Percentiles rank a stretch among this genome's conserved stretches.
phyloP scores from a whole-genome alignment of 202 grass and related monocot species.

The Panicum virgatum region DNA sequence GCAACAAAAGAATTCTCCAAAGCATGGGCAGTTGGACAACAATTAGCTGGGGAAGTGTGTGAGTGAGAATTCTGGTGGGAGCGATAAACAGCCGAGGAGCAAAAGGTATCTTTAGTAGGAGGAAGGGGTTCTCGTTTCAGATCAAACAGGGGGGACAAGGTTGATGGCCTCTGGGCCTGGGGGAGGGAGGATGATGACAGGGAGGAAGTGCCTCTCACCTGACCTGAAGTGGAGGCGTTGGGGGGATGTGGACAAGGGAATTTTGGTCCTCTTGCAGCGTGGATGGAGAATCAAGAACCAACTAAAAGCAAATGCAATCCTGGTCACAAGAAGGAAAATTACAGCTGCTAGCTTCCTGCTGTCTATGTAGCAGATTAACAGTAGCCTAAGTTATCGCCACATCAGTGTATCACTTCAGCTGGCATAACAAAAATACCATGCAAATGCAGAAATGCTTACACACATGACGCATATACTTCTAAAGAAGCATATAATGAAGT shows the following conservation, averaged over 20 bases:
- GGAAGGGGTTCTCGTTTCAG: too few species aligned
- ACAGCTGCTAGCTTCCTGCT: background rate
- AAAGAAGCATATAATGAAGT: background rate
- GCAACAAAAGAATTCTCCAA: constrained; percentile 62
- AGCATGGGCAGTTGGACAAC: constrained; percentile 56
- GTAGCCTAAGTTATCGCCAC: background rate
- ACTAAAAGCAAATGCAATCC: constrained; percentile 24
- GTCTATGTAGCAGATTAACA: background rate
- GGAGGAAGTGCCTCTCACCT: constrained; percentile 55
- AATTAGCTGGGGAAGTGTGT: constrained; percentile 74
- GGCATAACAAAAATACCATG: constrained; percentile 27
- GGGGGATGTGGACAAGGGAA: constrained; percentile 35
- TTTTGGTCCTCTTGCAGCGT: constrained; percentile 41
- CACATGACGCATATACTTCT: background rate
- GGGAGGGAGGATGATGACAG: constrained; percentile 55
- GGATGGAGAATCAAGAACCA: constrained; percentile 54
- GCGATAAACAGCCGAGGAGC: constrained; percentile 32
- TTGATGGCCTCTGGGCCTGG: too few species aligned
- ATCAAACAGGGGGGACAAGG: too few species aligned
- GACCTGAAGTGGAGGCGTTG: constrained; percentile 45
- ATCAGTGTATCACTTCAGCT: constrained; percentile 27
- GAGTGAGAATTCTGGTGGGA: constrained; percentile 54
- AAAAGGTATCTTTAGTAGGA: constrained; percentile 57
- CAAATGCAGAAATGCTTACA: constrained; percentile 13
- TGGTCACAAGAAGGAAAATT: constrained; percentile 14